These are phyloP conservation scores for Phytophthora ohioensis DNA, from an alignment of 352 stramenopile genomes.

Conservation along the genomic window DNA sequence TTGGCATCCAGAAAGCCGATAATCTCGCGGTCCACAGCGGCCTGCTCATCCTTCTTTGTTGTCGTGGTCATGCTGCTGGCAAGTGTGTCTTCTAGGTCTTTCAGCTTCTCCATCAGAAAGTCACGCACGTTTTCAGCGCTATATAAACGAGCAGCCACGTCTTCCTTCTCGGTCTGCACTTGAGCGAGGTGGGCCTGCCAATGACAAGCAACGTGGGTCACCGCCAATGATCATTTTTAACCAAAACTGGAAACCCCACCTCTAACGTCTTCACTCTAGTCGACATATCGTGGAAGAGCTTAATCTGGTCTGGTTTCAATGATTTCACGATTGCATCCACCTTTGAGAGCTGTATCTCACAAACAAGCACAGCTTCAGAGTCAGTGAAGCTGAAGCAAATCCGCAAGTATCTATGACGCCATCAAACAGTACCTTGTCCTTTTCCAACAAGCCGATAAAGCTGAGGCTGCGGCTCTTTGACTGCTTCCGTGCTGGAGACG, in stretches of 20 bases:
- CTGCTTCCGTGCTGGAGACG: constrained; percentile 27
- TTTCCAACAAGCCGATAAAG: constrained; percentile 48
- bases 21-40: constrained; percentile 78
- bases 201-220: background rate
- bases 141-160: constrained; percentile 70
- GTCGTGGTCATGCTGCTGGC: constrained; percentile 59
- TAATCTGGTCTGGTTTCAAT: constrained; percentile 86
- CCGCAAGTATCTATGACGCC: background rate
- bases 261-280: constrained; percentile 78
- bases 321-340: constrained; percentile 83
- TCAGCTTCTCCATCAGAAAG: constrained; percentile 89
- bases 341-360: constrained; percentile 60
- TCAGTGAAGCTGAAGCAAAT: background rate
- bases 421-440: constrained; percentile 41
- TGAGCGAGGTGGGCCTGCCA: constrained; percentile 63
- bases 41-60: constrained; percentile 75
- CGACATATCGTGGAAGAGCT: constrained; percentile 87
- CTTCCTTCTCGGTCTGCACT: constrained; percentile 83
- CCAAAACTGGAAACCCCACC: constrained; percentile 30
- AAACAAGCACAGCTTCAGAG: background rate
- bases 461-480: constrained; percentile 44
- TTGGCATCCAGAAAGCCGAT: constrained; percentile 86
- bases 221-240: background rate
- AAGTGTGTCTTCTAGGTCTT: constrained; percentile 76
- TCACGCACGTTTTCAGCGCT: constrained; percentile 83